Base-by-base conservation (phyloP, 768 basidiomycete genomes). In the Suillus clintonianus region DNA sequence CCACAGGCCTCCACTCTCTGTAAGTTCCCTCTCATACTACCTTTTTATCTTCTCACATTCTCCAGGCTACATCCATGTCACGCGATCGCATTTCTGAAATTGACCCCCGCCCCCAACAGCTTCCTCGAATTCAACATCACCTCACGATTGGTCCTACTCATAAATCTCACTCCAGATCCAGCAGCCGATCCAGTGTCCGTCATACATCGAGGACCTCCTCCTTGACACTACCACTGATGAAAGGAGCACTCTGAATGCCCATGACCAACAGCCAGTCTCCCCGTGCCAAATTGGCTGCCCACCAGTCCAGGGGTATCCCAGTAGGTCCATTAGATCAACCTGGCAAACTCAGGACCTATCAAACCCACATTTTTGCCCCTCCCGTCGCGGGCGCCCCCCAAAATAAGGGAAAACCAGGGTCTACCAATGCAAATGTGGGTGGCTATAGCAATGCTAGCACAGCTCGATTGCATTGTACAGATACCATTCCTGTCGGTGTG, bases 361-460 rank as follows among this genome's bases (percentile, higher is more conserved):
- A n/a, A n/a, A n/a, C n/a, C n/a, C n/a, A n/a, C n/a, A n/a, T n/a
- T n/a, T n/a, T n/a, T n/a, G n/a, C n/a, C n/a, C n/a, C n/a, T n/a
- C n/a, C n/a, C n/a, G n/a, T n/a, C n/a, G n/a, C n/a, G n/a, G n/a
- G n/a, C n/a, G n/a, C n/a, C n/a, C n/a, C n/a, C n/a, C n/a, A n/a
- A n/a, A n/a, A n/a, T 22, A 89, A 89, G 77, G 74, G 75, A 42
- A 89, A 90, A 73, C 83, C 68, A 36, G 65, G 69, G 27, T 65
- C 69, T 10, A 74, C 89, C 2, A 89, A 89, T n/a, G 59, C 30
- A 11, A 42, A 42, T 24, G 55, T 41, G 19, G 43, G 7, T 24
- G 42, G 59, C 61, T 65, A 66, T 75, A 67, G 43, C 51, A 55
- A 30, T 36, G 30, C 60, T 11, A 58, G 42, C 53, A 64, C 64